Evolutionary conservation across 140 eudicot genomes (phyloP).

Genomic region (Erigeron philadelphicus): DNA sequence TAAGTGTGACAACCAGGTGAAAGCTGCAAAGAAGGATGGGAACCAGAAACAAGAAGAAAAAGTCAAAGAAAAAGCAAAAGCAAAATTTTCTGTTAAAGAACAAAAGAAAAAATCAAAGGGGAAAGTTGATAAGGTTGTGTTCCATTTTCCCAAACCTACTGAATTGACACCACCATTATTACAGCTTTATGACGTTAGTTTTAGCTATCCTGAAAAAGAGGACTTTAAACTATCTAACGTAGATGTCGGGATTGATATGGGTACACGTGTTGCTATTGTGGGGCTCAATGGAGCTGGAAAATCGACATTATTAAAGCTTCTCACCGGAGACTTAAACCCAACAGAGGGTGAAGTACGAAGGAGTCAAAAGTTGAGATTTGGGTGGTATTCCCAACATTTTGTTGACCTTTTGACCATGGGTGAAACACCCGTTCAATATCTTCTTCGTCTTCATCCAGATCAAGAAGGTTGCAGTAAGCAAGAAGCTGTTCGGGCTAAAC

Average conservation of each 20-base stretch:
- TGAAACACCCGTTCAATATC: slow-evolving; percentile 9
- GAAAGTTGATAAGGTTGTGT: neutral
- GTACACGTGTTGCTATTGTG: slow-evolving; percentile 5
- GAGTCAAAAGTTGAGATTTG: neutral
- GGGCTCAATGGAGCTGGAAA: neutral
- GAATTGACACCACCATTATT: neutral
- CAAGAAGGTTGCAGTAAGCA: slow-evolving; percentile 20
- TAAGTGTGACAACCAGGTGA: neutral
- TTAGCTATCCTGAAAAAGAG: neutral
- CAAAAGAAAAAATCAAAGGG: neutral
- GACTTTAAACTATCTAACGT: neutral
- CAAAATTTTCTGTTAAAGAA: no score
- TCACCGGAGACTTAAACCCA: neutral
- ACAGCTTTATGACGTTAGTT: neutral
- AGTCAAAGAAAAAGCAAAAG: neutral
- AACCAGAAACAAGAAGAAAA: neutral
- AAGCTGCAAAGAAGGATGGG: slow-evolving; percentile 4
- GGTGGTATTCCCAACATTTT: slow-evolving; percentile 1
- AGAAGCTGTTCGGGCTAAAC: neutral
- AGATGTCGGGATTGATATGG: slow-evolving; percentile 1
- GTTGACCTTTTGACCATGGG: neutral
- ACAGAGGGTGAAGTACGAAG: neutral
- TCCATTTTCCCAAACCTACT: slow-evolving; percentile 4
- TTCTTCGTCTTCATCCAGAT: slow-evolving; percentile 1
- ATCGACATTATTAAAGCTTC: slow-evolving; percentile 3